Base-by-base conservation (phyloP, 2,329 filamentous ascomycete genomes). In the Aspergillus chevalieri region DNA sequence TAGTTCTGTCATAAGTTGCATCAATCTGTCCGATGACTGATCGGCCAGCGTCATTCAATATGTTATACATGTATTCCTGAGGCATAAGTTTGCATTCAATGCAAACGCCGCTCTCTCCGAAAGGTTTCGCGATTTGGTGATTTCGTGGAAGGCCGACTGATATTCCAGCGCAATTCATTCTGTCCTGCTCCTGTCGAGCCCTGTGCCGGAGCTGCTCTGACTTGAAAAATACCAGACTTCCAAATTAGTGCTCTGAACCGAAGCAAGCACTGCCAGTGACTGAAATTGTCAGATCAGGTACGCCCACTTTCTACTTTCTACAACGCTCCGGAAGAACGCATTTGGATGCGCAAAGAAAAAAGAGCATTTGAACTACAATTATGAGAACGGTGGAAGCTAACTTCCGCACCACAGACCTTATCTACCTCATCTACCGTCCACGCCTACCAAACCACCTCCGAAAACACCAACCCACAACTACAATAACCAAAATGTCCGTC, bases 401-500 rank as follows among this genome's bases (percentile, higher is more conserved):
- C 26, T 12, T 4, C 1, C 3, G 12, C 4, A 12, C 1, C 4
- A 4, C 26, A 30, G 26, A 30, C 3, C 26, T 30, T 9, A 30
- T 30, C 26, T 4, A 8, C 2, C 4, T 4, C n/a, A 15, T 22
- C 41, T n/a, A 28, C 41, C 15, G 3, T 9, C 12, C 12, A 9
- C 22, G 24, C 33, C 21, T 45, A 17, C 41, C 8, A 30, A 7
- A 22, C 33, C 39, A 42, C 4, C 36, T 14, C 19, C 28, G 34
- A 45, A 24, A 21, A 41, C 17, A 22, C 10, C 5, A 19, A 41
- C 8, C 34, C n/a, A 38, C 34, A 17, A 38, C 26, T 14, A 41
- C 43, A 30, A 10, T n/a, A 52, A 39, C 36, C 50, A 65, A 50
- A 53, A 69, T 67, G 68, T 52, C 68, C 42, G 65, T 72, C 55